Evolutionary conservation across 2,329 filamentous ascomycete species (phyloP), one percentile per base, ranked within the genome.

Genomic region (Paraconiothyrium brasiliense): DNA sequence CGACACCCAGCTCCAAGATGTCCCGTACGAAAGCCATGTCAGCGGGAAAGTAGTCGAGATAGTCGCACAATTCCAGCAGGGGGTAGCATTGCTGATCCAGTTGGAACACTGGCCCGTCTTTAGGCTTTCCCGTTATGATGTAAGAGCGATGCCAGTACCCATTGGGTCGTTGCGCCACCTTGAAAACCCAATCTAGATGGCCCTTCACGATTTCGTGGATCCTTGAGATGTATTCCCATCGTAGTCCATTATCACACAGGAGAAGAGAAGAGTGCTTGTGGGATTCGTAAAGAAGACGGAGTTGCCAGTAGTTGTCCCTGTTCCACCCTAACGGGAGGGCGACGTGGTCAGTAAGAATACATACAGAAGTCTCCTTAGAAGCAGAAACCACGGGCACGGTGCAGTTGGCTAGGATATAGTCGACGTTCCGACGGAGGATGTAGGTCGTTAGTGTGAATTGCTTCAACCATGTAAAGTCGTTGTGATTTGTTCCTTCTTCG

Each of bases 141-240:
- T 65, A 65, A 35, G 63, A 65, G 14, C 63, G 50, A 43, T 65
- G 63, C 63, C 63, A 65, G 30, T 58, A 65, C 10, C 63, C 60
- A 22, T 62, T 44, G 10, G 63, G 60, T 11, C 63, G 49, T 54
- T 65, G 32, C 3, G 63, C 63, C 4, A 54, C 20, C 14, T 30
- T 54, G 43, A 60, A 62, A 3, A 65, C 63, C 63, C 63, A 65
- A 14, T 37, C 34, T 4, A 62, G 34, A 22, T 65, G 60, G 14
- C 58, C 57, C 37, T 51, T 55, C 6, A 47, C 60, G 5, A 51
- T 39, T 27, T 3, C 44, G 24, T 37, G 54, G 24, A 65, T 62
- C 13, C 58, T 44, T 22, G 35, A 41, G 39, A 47, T 47, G 43
- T 61, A 58, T 4, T 60, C 3, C 27, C 27, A 30, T 6, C 37